A percentile compares a stretch with the other conserved stretches of the same genome.
Evolutionary conservation across 768 basidiomycete species (phyloP).

Genomic region (Sporobolomyces phaffii): DNA sequence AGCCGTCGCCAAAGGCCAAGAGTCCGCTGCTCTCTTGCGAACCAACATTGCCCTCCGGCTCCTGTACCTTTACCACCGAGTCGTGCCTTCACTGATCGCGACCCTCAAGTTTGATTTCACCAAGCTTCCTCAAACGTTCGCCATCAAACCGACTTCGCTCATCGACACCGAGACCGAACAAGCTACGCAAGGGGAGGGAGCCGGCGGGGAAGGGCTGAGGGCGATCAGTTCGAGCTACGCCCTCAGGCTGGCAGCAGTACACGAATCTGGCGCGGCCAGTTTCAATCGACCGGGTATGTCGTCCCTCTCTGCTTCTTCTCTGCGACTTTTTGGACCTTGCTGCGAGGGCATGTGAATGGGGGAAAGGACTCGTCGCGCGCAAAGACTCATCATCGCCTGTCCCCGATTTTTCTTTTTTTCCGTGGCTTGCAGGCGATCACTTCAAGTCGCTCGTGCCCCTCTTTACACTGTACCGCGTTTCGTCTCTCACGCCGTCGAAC

Average conservation of each 20-base stretch:
- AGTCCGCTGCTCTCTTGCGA: conserved; percentile 51
- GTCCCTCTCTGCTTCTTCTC: too few species aligned
- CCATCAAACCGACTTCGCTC: background rate
- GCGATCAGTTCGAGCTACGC: conserved; percentile 53
- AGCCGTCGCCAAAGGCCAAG: background rate
- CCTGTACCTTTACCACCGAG: conserved; percentile 76
- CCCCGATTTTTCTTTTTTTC: background rate
- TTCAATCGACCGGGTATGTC: conserved; percentile 39
- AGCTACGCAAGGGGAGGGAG: background rate
- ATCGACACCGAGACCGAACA: too few species aligned
- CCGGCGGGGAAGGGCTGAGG: conserved; percentile 39
- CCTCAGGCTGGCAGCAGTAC: conserved; percentile 67
- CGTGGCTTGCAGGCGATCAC: conserved; percentile 51
- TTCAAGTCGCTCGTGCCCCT: conserved; percentile 57
- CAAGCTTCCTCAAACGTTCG: conserved; percentile 52
- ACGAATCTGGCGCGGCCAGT: conserved; percentile 57
- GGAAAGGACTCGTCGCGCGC: too few species aligned
- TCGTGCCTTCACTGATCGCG: conserved; percentile 64
- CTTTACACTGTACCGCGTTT: conserved; percentile 58
- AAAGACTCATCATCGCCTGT: too few species aligned
- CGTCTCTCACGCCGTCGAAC: conserved; percentile 53
- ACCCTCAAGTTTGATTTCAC: conserved; percentile 82
- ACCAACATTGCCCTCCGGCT: conserved; percentile 74
- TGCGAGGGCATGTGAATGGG: too few species aligned
- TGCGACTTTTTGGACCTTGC: too few species aligned